Evolutionary conservation across 1,284 basidiomycete genomes (phyloP).

Genomic region (Tremellales sp.): DNA sequence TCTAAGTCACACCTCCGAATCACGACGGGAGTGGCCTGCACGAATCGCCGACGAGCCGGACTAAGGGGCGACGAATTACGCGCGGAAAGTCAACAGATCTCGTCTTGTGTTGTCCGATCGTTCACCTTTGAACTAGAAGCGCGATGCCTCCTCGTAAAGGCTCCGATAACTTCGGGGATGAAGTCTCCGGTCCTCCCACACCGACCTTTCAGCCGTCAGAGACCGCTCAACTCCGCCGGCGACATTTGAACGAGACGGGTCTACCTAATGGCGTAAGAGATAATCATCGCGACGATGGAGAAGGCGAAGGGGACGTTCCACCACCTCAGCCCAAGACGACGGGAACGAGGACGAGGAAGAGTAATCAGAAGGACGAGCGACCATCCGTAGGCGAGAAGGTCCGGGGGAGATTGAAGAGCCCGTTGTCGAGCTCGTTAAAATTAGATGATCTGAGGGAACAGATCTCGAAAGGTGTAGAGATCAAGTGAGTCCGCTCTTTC

Average conservation of each 20-base stretch:
- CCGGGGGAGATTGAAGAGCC: conserved; percentile 18
- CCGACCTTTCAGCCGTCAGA: neutral
- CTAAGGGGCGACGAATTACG: no score
- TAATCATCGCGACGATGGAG: neutral
- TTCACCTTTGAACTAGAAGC: no score
- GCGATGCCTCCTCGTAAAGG: neutral
- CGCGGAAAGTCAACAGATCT: no score
- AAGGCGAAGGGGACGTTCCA: no score
- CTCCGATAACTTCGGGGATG: neutral
- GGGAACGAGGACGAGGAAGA: neutral
- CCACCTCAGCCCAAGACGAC: neutral
- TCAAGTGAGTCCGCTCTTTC: conserved; percentile 23
- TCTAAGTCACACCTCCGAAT: no score
- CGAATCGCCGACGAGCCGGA: no score
- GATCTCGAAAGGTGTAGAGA: conserved; percentile 30
- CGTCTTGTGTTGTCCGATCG: no score
- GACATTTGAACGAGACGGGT: neutral
- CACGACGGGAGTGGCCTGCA: no score
- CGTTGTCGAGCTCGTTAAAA: conserved; percentile 21
- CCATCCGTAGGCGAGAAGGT: conserved; percentile 1
- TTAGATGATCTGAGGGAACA: conserved; percentile 30
- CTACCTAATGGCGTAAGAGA: neutral
- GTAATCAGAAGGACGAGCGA: neutral
- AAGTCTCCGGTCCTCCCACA: neutral
- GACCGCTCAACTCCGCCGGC: neutral